Evolutionary conservation across 139 green algal species (phyloP).

Genomic region (Yamagishiella unicocca): DNA sequence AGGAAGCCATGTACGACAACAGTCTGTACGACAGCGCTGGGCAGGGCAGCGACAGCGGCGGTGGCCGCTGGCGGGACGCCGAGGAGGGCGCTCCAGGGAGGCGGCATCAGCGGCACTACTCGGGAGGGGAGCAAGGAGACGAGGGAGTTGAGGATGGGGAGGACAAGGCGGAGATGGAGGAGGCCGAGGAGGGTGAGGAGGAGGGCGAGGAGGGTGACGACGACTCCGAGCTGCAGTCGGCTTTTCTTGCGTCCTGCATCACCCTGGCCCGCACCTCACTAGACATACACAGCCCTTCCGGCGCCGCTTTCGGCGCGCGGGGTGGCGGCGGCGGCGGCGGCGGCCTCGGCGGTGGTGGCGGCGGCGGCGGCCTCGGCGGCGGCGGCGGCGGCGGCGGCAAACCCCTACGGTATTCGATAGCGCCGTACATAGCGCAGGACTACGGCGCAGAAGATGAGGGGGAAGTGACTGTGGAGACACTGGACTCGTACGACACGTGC

Average conservation of each 20-base stretch:
- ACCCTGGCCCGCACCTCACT: neutral
- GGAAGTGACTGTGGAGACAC: neutral
- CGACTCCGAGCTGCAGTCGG: constrained; percentile 30
- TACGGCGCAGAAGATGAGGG: neutral
- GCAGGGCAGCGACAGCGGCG: neutral
- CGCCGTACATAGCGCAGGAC: neutral
- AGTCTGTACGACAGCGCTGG: neutral
- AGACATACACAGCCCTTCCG: constrained; percentile 3
- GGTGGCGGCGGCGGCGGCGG: too few species aligned
- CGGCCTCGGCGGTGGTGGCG: too few species aligned
- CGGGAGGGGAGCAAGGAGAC: neutral
- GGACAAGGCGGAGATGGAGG: neutral
- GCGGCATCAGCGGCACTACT: too few species aligned
- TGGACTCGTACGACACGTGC: neutral
- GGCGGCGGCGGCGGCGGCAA: too few species aligned
- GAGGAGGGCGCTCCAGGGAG: neutral
- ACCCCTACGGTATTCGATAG: neutral
- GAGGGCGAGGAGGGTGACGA: neutral
- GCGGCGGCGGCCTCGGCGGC: too few species aligned
- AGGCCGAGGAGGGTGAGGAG: neutral
- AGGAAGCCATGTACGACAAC: constrained; percentile 5
- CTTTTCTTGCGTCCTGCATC: constrained; percentile 43
- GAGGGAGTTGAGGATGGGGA: neutral
- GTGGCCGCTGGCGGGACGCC: neutral
- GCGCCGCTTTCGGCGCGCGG: neutral